Evolutionary conservation across 768 basidiomycete genomes (phyloP).

Genomic region (Scleroderma bovista): DNA sequence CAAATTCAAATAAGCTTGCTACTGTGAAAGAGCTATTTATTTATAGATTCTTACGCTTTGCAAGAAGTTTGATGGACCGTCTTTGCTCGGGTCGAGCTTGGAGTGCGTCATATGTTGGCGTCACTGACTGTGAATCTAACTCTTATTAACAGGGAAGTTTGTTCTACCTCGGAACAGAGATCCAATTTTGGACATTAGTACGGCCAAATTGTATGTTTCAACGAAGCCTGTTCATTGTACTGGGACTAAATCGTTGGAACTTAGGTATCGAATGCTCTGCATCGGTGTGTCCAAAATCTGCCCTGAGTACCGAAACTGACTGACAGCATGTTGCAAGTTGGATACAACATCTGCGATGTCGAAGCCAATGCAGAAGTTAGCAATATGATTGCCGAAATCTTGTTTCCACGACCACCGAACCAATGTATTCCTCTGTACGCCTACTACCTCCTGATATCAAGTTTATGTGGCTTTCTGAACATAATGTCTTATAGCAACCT

Average conservation of each 20-base stretch:
- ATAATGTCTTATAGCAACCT: background rate
- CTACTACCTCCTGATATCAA: background rate
- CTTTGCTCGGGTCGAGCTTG: background rate
- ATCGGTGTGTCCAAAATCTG: background rate
- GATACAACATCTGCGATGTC: background rate
- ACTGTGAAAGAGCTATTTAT: conserved; percentile 3
- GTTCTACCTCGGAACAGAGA: background rate
- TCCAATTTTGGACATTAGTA: background rate
- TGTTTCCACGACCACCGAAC: background rate
- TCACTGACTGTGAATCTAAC: background rate
- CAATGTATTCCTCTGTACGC: background rate
- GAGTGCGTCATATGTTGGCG: background rate
- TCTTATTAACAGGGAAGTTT: background rate
- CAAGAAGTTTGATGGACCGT: background rate
- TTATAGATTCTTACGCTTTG: background rate
- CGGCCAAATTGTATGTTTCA: background rate
- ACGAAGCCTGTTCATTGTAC: background rate
- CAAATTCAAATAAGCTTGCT: conserved; percentile 14
- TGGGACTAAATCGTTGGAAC: background rate
- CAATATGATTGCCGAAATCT: background rate
- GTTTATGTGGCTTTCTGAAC: background rate
- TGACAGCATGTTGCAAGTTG: background rate
- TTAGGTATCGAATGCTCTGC: background rate
- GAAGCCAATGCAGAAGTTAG: background rate
- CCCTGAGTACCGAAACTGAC: background rate